phyloP scores from a whole-genome alignment of 116 monocot genomes.

The Dioscorea cayenensis region DNA sequence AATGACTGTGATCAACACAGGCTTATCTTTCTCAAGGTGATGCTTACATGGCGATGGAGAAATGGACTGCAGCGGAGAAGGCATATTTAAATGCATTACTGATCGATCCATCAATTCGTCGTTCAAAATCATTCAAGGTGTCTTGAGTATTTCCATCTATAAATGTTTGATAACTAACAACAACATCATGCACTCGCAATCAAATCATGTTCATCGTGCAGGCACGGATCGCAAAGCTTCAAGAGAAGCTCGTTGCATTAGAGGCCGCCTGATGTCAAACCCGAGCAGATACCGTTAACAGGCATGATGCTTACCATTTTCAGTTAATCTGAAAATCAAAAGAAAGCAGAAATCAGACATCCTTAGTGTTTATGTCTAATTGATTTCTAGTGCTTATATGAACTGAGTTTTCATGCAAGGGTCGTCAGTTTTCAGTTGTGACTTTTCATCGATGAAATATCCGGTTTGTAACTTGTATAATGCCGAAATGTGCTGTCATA shows the following conservation, averaged over 20 bases:
- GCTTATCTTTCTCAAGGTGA: conserved; percentile 87
- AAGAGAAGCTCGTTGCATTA: conserved; percentile 23
- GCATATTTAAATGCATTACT: conserved; percentile 71
- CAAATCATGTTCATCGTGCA: conserved; percentile 5
- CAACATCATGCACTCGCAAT: not conserved
- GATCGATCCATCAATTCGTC: conserved; percentile 73
- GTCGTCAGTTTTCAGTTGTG: too few relatives aligned
- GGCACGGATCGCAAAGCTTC: conserved; percentile 52
- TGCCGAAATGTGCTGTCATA: too few relatives aligned
- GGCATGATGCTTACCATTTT: too few relatives aligned
- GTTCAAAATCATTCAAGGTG: conserved; percentile 83
- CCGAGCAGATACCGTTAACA: too few relatives aligned
- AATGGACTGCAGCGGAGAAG: conserved; percentile 51
- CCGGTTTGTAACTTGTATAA: too few relatives aligned
- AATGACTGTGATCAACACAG: conserved; percentile 15
- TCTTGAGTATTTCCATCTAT: not conserved
- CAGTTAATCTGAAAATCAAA: too few relatives aligned
- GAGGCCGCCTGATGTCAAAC: not conserved
- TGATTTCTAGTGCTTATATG: too few relatives aligned
- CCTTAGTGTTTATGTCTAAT: too few relatives aligned
- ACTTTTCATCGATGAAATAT: too few relatives aligned
- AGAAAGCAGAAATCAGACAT: too few relatives aligned
- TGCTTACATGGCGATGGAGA: conserved; percentile 58
- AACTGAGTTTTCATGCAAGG: too few relatives aligned
- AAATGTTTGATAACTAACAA: not conserved